Evolutionary conservation across 257 asterid genomes (phyloP).

Genomic region (Plectranthus barbatus): DNA sequence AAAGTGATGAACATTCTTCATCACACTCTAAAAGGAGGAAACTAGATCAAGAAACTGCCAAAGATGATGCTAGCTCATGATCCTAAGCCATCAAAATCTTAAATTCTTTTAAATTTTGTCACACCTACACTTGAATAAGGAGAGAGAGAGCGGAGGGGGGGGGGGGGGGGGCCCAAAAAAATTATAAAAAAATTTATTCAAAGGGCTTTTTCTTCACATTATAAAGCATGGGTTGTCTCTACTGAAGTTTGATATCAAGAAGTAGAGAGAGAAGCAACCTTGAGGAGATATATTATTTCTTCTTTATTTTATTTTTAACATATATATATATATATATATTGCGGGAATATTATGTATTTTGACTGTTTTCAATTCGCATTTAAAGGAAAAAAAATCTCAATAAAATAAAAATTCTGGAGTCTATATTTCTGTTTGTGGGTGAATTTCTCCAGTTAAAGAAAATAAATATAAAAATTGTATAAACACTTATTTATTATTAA

Average conservation of each 20-base stretch:
- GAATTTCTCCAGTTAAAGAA: too few relatives aligned
- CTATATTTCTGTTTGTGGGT: too few relatives aligned
- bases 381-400: neutral
- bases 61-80: slow-evolving; percentile 18
- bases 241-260: too few relatives aligned
- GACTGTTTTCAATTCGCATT: neutral
- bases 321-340: slow-evolving; percentile 10
- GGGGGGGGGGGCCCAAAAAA: neutral
- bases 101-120: neutral
- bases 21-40: slow-evolving; percentile 46
- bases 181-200: neutral
- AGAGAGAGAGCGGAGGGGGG: too few relatives aligned
- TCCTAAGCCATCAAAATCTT: neutral
- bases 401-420: neutral
- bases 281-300: neutral
- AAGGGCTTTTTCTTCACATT: neutral
- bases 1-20: slow-evolving; percentile 36
- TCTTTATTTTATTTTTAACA: neutral
- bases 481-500: too few relatives aligned
- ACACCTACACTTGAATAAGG: slow-evolving; percentile 3
- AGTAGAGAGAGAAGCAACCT: neutral
- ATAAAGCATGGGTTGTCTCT: slow-evolving; percentile 1
- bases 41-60: slow-evolving; percentile 22
- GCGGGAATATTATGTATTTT: neutral
- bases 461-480: too few relatives aligned